These are phyloP conservation scores for Rubia tinctorum DNA, from an alignment of 305 asterid genomes.

Conservation along the genomic window DNA sequence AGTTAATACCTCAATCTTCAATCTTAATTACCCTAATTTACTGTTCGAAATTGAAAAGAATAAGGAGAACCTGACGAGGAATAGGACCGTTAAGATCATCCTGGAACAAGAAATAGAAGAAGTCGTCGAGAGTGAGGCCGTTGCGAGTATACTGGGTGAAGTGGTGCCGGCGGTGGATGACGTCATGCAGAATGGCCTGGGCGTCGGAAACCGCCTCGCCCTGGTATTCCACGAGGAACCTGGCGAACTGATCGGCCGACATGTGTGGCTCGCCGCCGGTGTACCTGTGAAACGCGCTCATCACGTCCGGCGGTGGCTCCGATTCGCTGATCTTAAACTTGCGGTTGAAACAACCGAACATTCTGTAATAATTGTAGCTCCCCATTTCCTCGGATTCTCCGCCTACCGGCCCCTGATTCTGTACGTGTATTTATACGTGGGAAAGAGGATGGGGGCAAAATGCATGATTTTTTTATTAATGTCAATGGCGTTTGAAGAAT, in stretches of 20 bases:
- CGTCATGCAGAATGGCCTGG: conserved; percentile 45
- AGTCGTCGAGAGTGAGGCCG: conserved; percentile 61
- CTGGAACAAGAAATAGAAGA: conserved; percentile 66
- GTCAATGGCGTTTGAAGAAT: conserved; percentile 16
- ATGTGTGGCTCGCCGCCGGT: conserved; percentile 50
- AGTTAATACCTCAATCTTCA: background rate
- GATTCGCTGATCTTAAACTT: conserved; percentile 84
- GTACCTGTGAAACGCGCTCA: conserved; percentile 55
- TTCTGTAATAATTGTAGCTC: conserved; percentile 85
- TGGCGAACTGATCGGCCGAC: conserved; percentile 59
- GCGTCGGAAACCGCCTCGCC: conserved; percentile 43
- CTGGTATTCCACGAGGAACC: conserved; percentile 66
- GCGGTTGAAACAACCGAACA: conserved; percentile 96
- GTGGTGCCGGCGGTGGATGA: conserved; percentile 61
- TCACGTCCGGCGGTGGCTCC: conserved; percentile 91
- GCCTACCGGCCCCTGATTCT: background rate
- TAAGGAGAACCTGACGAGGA: conserved; percentile 39
- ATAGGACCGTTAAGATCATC: conserved; percentile 91
- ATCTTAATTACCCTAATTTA: background rate
- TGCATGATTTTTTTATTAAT: background rate
- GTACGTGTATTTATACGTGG: background rate
- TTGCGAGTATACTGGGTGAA: conserved; percentile 29
- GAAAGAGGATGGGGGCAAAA: background rate
- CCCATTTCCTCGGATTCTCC: conserved; percentile 39
- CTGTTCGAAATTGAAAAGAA: background rate